phyloP scores from a whole-genome alignment of 2,329 filamentous ascomycete species.

The Ciborinia camelliae region DNA sequence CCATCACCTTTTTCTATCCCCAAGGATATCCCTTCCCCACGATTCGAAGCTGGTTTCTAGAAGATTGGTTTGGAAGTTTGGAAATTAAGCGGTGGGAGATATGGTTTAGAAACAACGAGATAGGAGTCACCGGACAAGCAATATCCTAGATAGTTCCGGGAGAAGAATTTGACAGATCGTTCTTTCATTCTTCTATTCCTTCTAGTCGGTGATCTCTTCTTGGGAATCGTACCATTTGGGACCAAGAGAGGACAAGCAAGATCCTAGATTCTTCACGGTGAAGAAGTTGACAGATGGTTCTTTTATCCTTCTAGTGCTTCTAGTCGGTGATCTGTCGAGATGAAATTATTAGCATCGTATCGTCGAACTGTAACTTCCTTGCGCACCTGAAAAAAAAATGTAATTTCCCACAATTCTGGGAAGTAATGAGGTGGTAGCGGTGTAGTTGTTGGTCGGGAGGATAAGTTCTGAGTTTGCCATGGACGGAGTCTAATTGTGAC shows the following conservation, averaged over 20 bases:
- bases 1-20: background rate
- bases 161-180: constrained; percentile 13
- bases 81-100: background rate
- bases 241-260: constrained; percentile 1
- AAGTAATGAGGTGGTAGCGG: constrained; percentile 1
- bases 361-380: background rate
- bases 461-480: constrained; percentile 3
- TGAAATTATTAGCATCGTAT: background rate
- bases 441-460: background rate
- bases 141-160: background rate
- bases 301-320: constrained; percentile 7
- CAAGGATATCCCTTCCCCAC: background rate
- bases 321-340: background rate
- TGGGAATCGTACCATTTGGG: background rate
- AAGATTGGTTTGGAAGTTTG: background rate
- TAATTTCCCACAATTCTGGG: constrained; percentile 6
- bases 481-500: background rate
- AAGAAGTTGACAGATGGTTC: background rate
- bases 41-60: background rate
- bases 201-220: constrained; percentile 11
- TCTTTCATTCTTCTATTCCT: constrained; percentile 6
- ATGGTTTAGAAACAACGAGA: background rate
- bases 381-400: background rate
- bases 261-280: background rate
- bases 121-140: background rate